Conservation (phyloP, 2,329 filamentous ascomycete species). For the Aureobasidium zeae region DNA sequence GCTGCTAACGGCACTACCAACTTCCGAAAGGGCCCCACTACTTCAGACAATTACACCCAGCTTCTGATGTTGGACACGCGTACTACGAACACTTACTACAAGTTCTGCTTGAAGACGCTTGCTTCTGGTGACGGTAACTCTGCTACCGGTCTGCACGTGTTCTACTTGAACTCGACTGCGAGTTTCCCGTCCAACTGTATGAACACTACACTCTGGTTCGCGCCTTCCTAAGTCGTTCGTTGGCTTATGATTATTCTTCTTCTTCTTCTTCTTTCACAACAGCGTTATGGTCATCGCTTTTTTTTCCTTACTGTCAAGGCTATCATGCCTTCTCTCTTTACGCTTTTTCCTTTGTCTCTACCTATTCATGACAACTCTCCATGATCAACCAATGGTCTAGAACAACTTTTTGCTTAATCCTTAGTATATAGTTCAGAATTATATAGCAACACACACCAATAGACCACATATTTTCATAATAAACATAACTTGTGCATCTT, state of each 20-base stretch:
- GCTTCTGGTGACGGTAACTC: slow-evolving; percentile 6
- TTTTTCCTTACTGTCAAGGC: neutral
- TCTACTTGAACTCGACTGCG: slow-evolving; percentile 7
- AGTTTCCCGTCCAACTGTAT: neutral
- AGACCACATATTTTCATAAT: neutral
- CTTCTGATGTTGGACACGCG: slow-evolving; percentile 12
- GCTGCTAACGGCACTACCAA: slow-evolving; percentile 6
- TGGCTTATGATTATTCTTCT: neutral
- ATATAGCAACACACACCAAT: neutral
- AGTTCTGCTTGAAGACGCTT: slow-evolving; percentile 8
- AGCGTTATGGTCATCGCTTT: neutral
- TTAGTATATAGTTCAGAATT: slow-evolving; percentile 13
- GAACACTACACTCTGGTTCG: slow-evolving; percentile 6
- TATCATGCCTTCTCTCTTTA: neutral
- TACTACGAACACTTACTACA: slow-evolving; percentile 10
- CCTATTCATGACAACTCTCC: neutral
- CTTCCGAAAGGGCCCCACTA: neutral
- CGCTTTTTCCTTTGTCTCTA: neutral
- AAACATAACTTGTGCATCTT: neutral
- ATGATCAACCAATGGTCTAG: neutral
- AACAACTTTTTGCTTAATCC: slow-evolving; percentile 7
- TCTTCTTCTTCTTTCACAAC: neutral
- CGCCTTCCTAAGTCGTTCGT: slow-evolving; percentile 13
- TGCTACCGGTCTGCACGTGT: slow-evolving; percentile 10
- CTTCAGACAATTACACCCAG: slow-evolving; percentile 14